Evolutionary conservation across 345 rosid species (phyloP), one percentile per base, ranked within the genome.

Genomic region (Cardiospermum halicacabum): DNA sequence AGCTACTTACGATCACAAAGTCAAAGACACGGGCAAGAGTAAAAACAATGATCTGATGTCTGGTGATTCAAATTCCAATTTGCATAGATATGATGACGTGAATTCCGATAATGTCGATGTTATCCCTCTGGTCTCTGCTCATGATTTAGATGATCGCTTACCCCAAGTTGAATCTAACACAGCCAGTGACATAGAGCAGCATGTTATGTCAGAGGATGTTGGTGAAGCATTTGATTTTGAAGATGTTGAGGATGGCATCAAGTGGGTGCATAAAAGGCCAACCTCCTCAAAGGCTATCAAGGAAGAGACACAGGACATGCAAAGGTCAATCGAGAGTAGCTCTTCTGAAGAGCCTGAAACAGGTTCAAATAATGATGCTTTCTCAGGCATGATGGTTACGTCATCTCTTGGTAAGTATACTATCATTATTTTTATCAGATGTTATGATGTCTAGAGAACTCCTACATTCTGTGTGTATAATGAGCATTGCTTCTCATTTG

Each of bases 281-380:
- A 24, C 5, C 28, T 28, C 18, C 8, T 54, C 56, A 13, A 56
- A 27, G 66, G 28, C 28, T 11, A 30, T 4, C 4, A 21, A 26
- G 28, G 48, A 57, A 51, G 43, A 16, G 58, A 19, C 48, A 70
- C 7, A 12, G 11, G 50, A 58, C 31, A 25, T 36, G 63, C 27
- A 48, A 18, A 34, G 37, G 9, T 55, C 31, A 32, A 7, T 42
- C 0, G 30, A 47, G 58, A 26, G 62, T 39, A 28, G 27, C 50
- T 60, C 64, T 37, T 68, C n/a, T 36, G 56, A 51, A 27, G 31
- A 12, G 59, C 13, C 51, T 51, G 39, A 37, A 68, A 68, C 27
- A 6, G 51, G 59, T 50, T 58, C 53, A 36, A n/a, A 57, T 58
- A 48, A 11, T 48, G 56, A 28, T 48, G 19, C 50, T 5, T 3